These are phyloP conservation scores for Pseudocercospora fuligena DNA, from an alignment of 2,329 filamentous ascomycete species.

Conservation along the genomic window DNA sequence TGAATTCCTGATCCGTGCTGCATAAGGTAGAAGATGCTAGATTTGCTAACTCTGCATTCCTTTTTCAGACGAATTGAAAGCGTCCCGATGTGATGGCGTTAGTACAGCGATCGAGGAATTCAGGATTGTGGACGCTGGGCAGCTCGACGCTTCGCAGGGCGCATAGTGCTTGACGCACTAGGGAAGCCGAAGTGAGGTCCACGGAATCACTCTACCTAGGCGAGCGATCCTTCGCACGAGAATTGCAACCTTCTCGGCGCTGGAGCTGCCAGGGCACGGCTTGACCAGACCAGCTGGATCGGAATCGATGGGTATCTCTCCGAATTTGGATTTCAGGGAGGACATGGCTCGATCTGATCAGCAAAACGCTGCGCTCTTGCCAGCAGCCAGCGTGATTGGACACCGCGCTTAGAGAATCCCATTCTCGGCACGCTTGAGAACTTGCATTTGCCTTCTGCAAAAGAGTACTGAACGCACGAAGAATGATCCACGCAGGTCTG, in stretches of 20 bases:
- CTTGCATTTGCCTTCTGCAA: constrained; percentile 21
- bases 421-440: constrained; percentile 22
- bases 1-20: neutral
- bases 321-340: neutral
- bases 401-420: constrained; percentile 20
- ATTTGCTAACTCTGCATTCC: neutral
- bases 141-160: too few relatives aligned
- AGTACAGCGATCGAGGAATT: too few relatives aligned
- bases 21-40: neutral
- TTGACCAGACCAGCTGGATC: too few relatives aligned
- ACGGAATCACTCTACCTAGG: too few relatives aligned
- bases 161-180: too few relatives aligned
- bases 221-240: too few relatives aligned
- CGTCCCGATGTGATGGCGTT: too few relatives aligned
- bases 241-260: too few relatives aligned
- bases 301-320: neutral
- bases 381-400: constrained; percentile 26
- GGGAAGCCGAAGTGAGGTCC: too few relatives aligned
- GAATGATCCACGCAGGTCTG: constrained; percentile 19
- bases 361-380: constrained; percentile 22
- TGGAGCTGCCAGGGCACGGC: too few relatives aligned
- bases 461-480: constrained; percentile 26
- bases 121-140: neutral
- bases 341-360: constrained; percentile 16
- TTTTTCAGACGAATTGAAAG: neutral